Percentiles rank a stretch among this genome's conserved stretches.
phyloP scores from a whole-genome alignment of 257 asterid genomes.

The Thymus mandschuricus region DNA sequence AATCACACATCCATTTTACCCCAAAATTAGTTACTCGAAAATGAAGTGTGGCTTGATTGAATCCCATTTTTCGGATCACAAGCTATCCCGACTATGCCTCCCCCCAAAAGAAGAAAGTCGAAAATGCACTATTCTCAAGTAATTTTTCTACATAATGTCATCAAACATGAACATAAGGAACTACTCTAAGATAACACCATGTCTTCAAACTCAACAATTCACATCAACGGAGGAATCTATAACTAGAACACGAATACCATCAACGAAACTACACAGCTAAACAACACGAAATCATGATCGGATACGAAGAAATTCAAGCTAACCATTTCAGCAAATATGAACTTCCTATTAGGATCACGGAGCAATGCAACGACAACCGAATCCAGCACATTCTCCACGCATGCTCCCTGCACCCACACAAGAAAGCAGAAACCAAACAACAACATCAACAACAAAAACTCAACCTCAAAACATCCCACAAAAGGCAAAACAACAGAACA shows the following conservation, averaged over 20 bases:
- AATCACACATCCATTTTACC: not conserved
- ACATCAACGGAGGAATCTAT: not conserved
- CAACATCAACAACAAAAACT: not conserved
- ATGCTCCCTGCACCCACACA: conserved; percentile 67
- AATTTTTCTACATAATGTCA: not conserved
- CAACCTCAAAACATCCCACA: not conserved
- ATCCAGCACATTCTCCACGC: conserved; percentile 82
- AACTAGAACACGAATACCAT: not conserved
- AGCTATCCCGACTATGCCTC: not conserved
- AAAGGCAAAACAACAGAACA: not conserved
- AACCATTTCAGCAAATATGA: conserved; percentile 86
- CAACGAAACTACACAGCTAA: not conserved
- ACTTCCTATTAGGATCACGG: conserved; percentile 74
- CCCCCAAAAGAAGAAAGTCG: not conserved
- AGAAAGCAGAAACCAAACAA: conserved; percentile 9
- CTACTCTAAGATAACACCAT: not conserved
- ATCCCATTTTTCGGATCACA: not conserved
- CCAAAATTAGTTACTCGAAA: not conserved
- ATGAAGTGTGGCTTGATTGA: not conserved
- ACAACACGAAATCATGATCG: not conserved
- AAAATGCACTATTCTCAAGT: conserved; percentile 5
- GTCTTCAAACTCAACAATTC: not conserved
- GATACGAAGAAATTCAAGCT: conserved; percentile 21
- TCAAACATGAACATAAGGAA: not conserved
- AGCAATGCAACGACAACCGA: conserved; percentile 68